Conservation (phyloP, 306 rosid genomes). For the Cucumis hystrix region DNA sequence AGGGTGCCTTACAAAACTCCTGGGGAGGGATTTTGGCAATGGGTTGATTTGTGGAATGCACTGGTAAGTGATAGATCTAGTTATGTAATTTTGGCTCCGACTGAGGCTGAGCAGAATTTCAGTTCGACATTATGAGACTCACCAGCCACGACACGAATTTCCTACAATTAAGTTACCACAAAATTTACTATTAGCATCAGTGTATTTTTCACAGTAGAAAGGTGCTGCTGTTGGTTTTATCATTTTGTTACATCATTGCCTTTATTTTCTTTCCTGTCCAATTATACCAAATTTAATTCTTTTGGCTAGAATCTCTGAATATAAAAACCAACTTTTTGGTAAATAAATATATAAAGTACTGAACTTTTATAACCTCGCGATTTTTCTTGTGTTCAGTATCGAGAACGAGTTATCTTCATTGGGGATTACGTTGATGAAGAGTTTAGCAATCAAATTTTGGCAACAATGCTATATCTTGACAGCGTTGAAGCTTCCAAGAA, state of each 20-base stretch:
- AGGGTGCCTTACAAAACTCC: constrained; percentile 80
- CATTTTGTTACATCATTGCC: not conserved
- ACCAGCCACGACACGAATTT: not conserved
- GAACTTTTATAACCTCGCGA: not conserved
- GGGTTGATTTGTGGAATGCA: constrained; percentile 99
- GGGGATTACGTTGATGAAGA: constrained; percentile 82
- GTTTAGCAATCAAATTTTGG: constrained; percentile 80
- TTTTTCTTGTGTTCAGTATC: constrained; percentile 52
- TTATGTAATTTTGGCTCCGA: not conserved
- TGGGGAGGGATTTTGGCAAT: constrained; percentile 84
- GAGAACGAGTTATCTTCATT: constrained; percentile 79
- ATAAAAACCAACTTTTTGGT: not conserved
- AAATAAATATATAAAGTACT: too few species aligned
- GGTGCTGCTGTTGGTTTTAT: not conserved
- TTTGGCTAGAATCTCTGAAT: not conserved
- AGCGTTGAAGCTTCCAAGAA: constrained; percentile 44
- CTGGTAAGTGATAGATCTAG: constrained; percentile 40
- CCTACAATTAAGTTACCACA: not conserved
- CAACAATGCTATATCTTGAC: constrained; percentile 89
- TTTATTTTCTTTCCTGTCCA: not conserved
- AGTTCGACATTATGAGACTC: not conserved
- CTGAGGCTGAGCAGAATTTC: not conserved
- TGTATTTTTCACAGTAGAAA: not conserved
- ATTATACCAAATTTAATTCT: not conserved
- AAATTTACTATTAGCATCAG: not conserved